These are phyloP conservation scores for Penicillium maclennaniae DNA, from an alignment of 495 filamentous ascomycete species.

Conservation along the genomic window DNA sequence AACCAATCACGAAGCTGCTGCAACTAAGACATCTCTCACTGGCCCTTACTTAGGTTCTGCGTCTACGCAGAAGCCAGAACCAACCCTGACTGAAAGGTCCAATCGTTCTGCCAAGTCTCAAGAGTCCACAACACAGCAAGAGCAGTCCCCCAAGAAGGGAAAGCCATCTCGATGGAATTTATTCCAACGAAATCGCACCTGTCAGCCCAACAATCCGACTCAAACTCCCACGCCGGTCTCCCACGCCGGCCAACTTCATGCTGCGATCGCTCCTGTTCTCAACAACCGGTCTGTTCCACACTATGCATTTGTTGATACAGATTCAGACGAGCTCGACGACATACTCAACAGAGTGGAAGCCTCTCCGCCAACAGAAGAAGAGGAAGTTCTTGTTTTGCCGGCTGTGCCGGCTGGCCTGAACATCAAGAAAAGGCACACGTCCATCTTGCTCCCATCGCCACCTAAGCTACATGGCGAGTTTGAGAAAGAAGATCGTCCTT, in stretches of 20 bases:
- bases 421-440: constrained; percentile 42
- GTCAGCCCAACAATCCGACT: constrained; percentile 12
- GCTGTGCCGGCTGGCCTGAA: constrained; percentile 31
- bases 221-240: constrained; percentile 1
- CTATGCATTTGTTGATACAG: constrained; percentile 78
- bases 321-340: constrained; percentile 63
- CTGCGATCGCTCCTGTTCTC: constrained; percentile 35
- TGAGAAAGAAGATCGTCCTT: constrained; percentile 31
- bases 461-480: constrained; percentile 48
- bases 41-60: constrained; percentile 24
- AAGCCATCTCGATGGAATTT: constrained; percentile 63
- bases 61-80: constrained; percentile 16
- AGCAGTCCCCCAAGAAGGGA: constrained; percentile 26
- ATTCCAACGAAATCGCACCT: constrained; percentile 57
- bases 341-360: constrained; percentile 60
- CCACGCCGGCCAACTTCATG: constrained; percentile 33
- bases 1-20: constrained; percentile 26
- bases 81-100: background rate
- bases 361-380: constrained; percentile 43
- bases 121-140: background rate
- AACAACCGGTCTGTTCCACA: constrained; percentile 57
- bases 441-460: constrained; percentile 53
- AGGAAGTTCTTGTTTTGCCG: constrained; percentile 18
- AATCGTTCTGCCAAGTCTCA: constrained; percentile 1
- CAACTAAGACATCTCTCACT: constrained; percentile 25